Conservation (phyloP, 805 yeast species). For the Scheffersomyces stipitis region DNA sequence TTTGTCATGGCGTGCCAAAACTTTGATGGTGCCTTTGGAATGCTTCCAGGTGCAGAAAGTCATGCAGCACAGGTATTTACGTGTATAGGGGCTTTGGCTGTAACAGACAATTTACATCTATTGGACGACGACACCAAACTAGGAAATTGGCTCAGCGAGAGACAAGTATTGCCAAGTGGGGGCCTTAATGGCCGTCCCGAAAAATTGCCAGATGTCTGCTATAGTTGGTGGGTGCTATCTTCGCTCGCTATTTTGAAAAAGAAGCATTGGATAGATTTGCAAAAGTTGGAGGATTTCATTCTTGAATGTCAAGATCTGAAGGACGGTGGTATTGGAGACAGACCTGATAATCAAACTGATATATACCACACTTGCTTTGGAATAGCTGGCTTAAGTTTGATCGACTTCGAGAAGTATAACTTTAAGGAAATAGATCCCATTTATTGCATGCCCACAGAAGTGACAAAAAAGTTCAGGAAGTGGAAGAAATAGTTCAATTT, state of each 20-base stretch:
- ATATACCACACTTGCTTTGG: constrained; percentile 93
- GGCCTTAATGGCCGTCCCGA: constrained; percentile 97
- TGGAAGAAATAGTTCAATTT: too few relatives aligned
- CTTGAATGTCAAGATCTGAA: constrained; percentile 72
- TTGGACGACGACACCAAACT: constrained; percentile 44
- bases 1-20: constrained; percentile 74
- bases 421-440: constrained; percentile 76
- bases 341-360: constrained; percentile 89
- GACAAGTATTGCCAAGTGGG: constrained; percentile 77
- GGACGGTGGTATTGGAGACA: constrained; percentile 88
- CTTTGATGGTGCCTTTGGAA: constrained; percentile 95
- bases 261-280: constrained; percentile 74
- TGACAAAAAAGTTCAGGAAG: constrained; percentile 33
- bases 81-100: constrained; percentile 77
- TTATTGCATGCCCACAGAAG: constrained; percentile 73
- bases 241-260: constrained; percentile 65
- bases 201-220: constrained; percentile 95
- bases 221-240: constrained; percentile 96
- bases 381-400: constrained; percentile 78
- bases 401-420: constrained; percentile 53
- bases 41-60: constrained; percentile 91
- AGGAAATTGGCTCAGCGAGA: constrained; percentile 86
- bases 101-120: constrained; percentile 58
- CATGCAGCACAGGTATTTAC: constrained; percentile 93
- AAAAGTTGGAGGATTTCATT: constrained; percentile 64